phyloP scores from a whole-genome alignment of 1,284 basidiomycete genomes.

The Kwoniella shivajii region DNA sequence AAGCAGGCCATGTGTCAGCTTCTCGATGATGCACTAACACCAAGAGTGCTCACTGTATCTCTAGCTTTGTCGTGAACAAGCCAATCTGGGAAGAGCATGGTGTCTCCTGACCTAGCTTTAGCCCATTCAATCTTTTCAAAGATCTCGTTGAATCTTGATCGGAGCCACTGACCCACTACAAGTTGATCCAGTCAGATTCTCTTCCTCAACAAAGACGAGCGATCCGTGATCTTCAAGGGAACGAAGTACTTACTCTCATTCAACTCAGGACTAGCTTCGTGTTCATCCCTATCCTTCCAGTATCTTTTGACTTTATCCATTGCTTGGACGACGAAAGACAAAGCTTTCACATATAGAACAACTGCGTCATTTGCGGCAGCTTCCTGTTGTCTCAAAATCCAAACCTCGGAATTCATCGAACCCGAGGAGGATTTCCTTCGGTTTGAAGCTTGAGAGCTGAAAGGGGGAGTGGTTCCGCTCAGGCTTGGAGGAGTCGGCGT shows the following conservation, averaged over 20 bases:
- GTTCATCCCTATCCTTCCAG: conserved; percentile 50
- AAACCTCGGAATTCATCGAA: conserved; percentile 52
- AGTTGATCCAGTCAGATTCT: conserved; percentile 1
- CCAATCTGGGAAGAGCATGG: conserved; percentile 58
- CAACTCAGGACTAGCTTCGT: conserved; percentile 56
- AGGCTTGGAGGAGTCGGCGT: conserved; percentile 13
- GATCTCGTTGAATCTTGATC: conserved; percentile 61
- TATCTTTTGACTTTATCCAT: conserved; percentile 63
- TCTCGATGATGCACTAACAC: neutral
- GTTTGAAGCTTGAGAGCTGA: conserved; percentile 16
- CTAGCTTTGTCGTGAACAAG: conserved; percentile 61
- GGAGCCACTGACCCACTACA: conserved; percentile 61
- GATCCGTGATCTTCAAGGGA: neutral
- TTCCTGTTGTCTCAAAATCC: conserved; percentile 70
- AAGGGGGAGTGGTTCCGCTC: conserved; percentile 58
- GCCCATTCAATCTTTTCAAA: conserved; percentile 62
- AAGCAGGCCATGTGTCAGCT: conserved; percentile 59
- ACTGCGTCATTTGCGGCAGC: conserved; percentile 75
- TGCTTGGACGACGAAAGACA: conserved; percentile 89
- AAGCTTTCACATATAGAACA: conserved; percentile 88
- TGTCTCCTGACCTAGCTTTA: conserved; percentile 56
- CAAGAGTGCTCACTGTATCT: conserved; percentile 56
- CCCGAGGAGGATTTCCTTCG: conserved; percentile 34
- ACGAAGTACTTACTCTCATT: conserved; percentile 60
- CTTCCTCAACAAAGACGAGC: neutral